These are phyloP conservation scores for Boletus coccyginus DNA, from an alignment of 768 basidiomycete genomes.

Conservation along the genomic window DNA sequence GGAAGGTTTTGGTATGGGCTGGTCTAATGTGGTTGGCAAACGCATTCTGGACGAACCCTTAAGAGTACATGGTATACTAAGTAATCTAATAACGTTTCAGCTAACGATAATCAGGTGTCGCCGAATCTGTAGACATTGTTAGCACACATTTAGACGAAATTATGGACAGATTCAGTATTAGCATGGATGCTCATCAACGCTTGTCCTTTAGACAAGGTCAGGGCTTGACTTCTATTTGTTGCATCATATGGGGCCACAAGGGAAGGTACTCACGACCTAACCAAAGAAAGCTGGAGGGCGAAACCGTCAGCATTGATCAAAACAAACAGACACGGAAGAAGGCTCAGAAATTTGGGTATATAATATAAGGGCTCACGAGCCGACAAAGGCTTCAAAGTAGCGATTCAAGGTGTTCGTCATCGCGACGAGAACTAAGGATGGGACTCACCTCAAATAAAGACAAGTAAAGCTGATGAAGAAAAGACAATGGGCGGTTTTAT, in stretches of 20 bases:
- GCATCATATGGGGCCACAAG: slow-evolving; percentile 45
- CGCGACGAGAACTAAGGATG: slow-evolving; percentile 16
- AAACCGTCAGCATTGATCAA: slow-evolving; percentile 11
- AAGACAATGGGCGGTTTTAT: slow-evolving; percentile 5
- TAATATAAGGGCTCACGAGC: slow-evolving; percentile 63
- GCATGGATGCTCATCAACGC: slow-evolving; percentile 82
- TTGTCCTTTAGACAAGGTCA: slow-evolving; percentile 73
- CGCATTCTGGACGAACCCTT: slow-evolving; percentile 48
- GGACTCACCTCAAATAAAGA: slow-evolving; percentile 32
- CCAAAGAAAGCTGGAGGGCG: not conserved
- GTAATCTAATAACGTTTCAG: not conserved
- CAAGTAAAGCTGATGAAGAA: not conserved
- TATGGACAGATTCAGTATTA: slow-evolving; percentile 64
- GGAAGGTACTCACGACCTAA: slow-evolving; percentile 35
- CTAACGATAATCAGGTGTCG: not conserved
- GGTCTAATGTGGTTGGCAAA: slow-evolving; percentile 65
- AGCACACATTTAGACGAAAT: slow-evolving; percentile 14
- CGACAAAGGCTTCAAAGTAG: slow-evolving; percentile 69
- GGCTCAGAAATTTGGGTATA: slow-evolving; percentile 95
- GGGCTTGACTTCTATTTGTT: slow-evolving; percentile 91
- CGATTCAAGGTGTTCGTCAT: slow-evolving; percentile 80
- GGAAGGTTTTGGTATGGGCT: slow-evolving; percentile 41
- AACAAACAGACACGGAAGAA: slow-evolving; percentile 5
- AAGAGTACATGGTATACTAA: slow-evolving; percentile 3
- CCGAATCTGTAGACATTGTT: slow-evolving; percentile 14